Evolutionary conservation across 176 grass and related monocot genomes (phyloP).

Genomic region (Juncus effusus): DNA sequence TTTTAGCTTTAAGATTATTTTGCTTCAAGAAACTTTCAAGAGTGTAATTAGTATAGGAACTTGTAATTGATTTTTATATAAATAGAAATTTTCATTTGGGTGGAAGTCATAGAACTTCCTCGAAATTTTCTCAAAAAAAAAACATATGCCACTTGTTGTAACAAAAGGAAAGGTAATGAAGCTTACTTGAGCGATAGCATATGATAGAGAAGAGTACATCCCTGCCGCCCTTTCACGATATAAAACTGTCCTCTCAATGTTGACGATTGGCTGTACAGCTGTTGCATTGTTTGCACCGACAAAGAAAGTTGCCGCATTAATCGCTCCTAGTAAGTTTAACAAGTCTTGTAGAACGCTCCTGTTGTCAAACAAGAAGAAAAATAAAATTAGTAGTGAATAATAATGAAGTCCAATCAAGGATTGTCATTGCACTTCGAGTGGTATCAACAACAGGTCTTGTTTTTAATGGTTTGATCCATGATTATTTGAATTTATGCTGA

Average conservation of each 20-base stretch:
- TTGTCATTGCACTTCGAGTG: too few relatives aligned
- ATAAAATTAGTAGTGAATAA: neutral
- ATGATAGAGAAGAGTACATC: slow-evolving; percentile 90
- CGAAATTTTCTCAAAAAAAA: too few relatives aligned
- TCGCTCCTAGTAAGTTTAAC: slow-evolving; percentile 62
- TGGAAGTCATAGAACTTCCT: too few relatives aligned
- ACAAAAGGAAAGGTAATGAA: slow-evolving; percentile 9
- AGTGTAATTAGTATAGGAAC: too few relatives aligned
- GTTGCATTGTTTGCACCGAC: slow-evolving; percentile 58
- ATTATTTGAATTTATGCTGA: too few relatives aligned
- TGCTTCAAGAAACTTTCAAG: too few relatives aligned
- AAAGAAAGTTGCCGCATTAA: slow-evolving; percentile 72
- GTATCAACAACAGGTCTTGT: too few relatives aligned
- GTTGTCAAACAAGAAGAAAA: slow-evolving; percentile 23
- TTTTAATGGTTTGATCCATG: too few relatives aligned
- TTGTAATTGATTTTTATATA: too few relatives aligned
- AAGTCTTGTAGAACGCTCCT: slow-evolving; percentile 47
- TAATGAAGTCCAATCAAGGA: slow-evolving; percentile 10
- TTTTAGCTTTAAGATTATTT: too few relatives aligned
- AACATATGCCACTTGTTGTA: too few relatives aligned
- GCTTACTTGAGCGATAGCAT: slow-evolving; percentile 84
- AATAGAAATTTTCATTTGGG: too few relatives aligned
- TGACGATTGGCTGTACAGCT: slow-evolving; percentile 68
- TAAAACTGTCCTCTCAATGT: slow-evolving; percentile 70
- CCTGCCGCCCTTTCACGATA: slow-evolving; percentile 90